phyloP scores from a whole-genome alignment of 1,284 basidiomycete genomes.

The Leccinum proximum region DNA sequence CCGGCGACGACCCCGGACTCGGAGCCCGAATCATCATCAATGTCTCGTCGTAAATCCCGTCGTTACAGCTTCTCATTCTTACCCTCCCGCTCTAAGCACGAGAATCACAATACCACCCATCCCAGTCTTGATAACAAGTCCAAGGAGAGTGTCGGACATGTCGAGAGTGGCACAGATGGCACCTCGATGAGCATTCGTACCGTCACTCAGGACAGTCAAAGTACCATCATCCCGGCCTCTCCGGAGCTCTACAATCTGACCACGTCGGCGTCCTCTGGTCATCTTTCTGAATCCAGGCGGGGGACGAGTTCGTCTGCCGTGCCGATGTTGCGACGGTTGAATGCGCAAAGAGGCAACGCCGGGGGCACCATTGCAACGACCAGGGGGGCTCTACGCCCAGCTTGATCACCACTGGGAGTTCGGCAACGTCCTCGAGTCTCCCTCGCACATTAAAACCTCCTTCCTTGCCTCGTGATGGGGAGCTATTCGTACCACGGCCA shows the following conservation, averaged over 20 bases:
- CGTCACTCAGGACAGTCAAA: constrained; percentile 24
- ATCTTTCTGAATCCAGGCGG: constrained; percentile 2
- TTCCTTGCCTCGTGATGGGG: constrained; percentile 12
- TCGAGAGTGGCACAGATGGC: constrained; percentile 20
- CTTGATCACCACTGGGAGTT: constrained; percentile 20
- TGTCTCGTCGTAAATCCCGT: constrained; percentile 12
- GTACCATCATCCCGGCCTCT: constrained; percentile 17
- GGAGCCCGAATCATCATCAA: background rate
- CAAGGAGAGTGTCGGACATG: background rate
- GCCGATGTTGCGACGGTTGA: constrained; percentile 21
- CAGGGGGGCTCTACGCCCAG: constrained; percentile 26
- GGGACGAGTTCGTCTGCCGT: constrained; percentile 4
- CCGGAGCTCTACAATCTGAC: constrained; percentile 10
- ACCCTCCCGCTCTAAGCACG: constrained; percentile 17
- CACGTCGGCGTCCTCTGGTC: constrained; percentile 9
- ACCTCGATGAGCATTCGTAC: constrained; percentile 25
- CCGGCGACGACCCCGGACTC: background rate
- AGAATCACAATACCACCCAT: constrained; percentile 12
- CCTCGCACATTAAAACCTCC: constrained; percentile 9
- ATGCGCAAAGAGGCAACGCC: constrained; percentile 7
- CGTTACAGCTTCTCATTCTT: constrained; percentile 29
- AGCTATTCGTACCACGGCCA: constrained; percentile 14
- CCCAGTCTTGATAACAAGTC: background rate
- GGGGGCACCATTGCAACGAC: constrained; percentile 2
- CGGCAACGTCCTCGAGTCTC: constrained; percentile 14